Evolutionary conservation across 2,329 filamentous ascomycete genomes (phyloP).

Genomic region (Curvularia eragrostidis): DNA sequence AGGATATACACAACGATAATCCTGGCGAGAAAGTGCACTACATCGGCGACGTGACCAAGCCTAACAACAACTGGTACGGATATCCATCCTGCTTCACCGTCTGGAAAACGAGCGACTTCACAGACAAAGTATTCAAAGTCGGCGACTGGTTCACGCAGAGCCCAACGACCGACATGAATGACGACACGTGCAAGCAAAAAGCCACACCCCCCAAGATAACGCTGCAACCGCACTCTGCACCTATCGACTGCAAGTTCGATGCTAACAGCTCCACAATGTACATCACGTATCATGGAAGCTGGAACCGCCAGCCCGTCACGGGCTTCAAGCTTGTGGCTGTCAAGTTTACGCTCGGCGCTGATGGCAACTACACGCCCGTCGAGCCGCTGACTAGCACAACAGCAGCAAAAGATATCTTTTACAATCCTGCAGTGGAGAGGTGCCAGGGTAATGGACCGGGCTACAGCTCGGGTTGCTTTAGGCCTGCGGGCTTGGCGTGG

Average conservation of each 20-base stretch:
- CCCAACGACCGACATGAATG: constrained; percentile 52
- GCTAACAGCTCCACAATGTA: constrained; percentile 64
- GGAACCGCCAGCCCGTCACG: constrained; percentile 59
- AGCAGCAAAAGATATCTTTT: constrained; percentile 62
- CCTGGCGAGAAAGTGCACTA: constrained; percentile 77
- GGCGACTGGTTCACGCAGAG: constrained; percentile 47
- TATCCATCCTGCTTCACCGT: constrained; percentile 73
- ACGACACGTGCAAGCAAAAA: constrained; percentile 53
- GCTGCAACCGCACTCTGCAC: constrained; percentile 71
- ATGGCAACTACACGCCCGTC: constrained; percentile 50
- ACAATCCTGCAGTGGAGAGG: constrained; percentile 58
- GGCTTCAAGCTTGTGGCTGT: constrained; percentile 60
- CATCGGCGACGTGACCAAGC: constrained; percentile 60
- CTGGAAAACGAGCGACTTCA: constrained; percentile 63
- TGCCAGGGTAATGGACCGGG: constrained; percentile 56
- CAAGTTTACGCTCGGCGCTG: constrained; percentile 50
- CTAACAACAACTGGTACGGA: constrained; percentile 66
- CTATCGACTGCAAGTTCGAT: constrained; percentile 73
- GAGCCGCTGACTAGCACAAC: constrained; percentile 55
- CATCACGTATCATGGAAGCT: constrained; percentile 74
- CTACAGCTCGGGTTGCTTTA: constrained; percentile 60
- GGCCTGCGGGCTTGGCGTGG: constrained; percentile 64
- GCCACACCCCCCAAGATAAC: constrained; percentile 57
- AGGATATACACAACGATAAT: constrained; percentile 71
- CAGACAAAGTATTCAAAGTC: constrained; percentile 58